Base-by-base conservation (phyloP, 176 grass and related monocot species). In the Oryza officinalis region DNA sequence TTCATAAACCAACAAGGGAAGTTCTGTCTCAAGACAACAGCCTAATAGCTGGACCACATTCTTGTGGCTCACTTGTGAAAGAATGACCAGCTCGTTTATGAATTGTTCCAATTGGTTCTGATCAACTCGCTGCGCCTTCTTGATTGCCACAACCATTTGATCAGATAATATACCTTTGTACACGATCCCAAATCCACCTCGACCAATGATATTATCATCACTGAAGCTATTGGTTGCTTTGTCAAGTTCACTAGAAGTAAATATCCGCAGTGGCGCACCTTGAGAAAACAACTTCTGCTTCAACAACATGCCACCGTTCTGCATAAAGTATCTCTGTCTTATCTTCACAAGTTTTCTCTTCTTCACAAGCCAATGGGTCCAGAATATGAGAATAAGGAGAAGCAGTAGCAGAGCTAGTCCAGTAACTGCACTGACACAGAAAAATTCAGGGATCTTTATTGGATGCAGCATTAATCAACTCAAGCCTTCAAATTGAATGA, bases 1-100 rank as follows among this genome's bases (percentile, higher is more conserved):
- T 67, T 94, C 92, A 61, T 94, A 94, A 73, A 94, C 89, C 37
- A 91, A 69, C 72, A 94, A 74, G 5, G 92, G 92, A 30, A 91
- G 75, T 75, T 87, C 75, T 20, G 86, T 69, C 64, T 94, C 92
- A 41, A 94, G 77, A 75, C 89, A 94, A 76, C 89, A 91, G 3
- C 92, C 92, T 27, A 94, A 43, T n/a, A 94, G 67, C 44, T 85
- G 87, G 43, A 87, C 92, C 40, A 91, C 83, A 66, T 94, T 87
- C 80, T 49, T 82, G 85, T 94, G 89, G 10, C 60, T 73, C 18
- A 84, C 88, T 43, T 87, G 87, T 40, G 89, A 94, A 60, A 91
- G 89, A 69, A 91, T 84, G 45, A 81, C 61, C 20, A 91, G 13
- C 76, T 94, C 86, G 43, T 94, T 94, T 31, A 91, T 52, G 38